Conservation (phyloP, 192 early-diverging fungal species). For the Umbelopsis isabellina region DNA sequence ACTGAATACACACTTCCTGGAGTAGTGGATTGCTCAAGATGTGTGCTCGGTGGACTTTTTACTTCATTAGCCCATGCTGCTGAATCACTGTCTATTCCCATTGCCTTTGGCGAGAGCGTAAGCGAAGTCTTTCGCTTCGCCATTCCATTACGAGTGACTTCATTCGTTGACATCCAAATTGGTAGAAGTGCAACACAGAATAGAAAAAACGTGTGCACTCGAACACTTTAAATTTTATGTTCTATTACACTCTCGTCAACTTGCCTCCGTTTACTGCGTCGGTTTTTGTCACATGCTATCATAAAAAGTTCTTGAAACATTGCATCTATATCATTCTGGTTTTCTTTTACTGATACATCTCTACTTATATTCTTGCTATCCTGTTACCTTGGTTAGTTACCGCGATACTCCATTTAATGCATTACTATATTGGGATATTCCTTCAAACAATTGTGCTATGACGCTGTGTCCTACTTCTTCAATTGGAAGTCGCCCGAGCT, state of each 20-base stretch:
- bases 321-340: too few species aligned
- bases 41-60: slow-evolving; percentile 1
- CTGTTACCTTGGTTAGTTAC: too few species aligned
- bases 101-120: background rate
- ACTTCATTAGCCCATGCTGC: background rate
- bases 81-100: background rate
- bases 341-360: too few species aligned
- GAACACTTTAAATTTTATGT: too few species aligned
- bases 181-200: background rate
- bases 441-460: background rate
- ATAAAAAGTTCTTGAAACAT: too few species aligned
- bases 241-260: too few species aligned
- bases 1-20: background rate
- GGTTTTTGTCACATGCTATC: too few species aligned
- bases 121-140: background rate
- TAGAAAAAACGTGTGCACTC: too few species aligned
- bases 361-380: too few species aligned
- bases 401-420: background rate
- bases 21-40: background rate
- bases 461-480: slow-evolving; percentile 8
- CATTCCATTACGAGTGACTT: background rate
- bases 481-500: background rate
- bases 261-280: too few species aligned
- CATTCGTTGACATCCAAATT: background rate
- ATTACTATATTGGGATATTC: background rate